Conservation (phyloP, 2,329 filamentous ascomycete genomes). For the Davidsoniella eucalypti region DNA sequence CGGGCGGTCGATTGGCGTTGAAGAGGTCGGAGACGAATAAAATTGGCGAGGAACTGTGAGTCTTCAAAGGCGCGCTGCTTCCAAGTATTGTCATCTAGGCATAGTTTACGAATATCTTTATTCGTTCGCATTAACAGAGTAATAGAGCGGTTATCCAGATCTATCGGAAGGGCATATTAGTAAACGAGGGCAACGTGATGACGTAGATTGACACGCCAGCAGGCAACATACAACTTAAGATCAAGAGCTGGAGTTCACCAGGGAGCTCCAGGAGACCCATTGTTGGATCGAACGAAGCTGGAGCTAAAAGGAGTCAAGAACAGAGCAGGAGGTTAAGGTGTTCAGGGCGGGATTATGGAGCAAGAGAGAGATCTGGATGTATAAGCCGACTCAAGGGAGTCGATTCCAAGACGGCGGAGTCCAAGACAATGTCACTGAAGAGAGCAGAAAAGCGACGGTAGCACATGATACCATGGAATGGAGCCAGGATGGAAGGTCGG, state of each 20-base stretch:
- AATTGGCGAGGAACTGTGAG: constrained; percentile 26
- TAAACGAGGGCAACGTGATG: not conserved
- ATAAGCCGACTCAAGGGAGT: not conserved
- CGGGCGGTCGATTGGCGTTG: not conserved
- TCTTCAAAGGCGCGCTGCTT: constrained; percentile 55
- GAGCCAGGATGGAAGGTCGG: too few species aligned
- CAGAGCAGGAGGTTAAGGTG: not conserved
- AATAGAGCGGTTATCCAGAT: constrained; percentile 4
- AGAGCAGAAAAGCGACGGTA: not conserved
- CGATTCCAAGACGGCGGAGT: too few species aligned
- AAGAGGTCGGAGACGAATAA: not conserved
- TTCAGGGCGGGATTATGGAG: not conserved
- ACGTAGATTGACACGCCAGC: not conserved
- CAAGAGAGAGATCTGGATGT: not conserved
- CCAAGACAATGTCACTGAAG: not conserved
- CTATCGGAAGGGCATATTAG: not conserved
- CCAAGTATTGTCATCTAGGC: constrained; percentile 64
- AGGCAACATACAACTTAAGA: constrained; percentile 6
- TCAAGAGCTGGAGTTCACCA: constrained; percentile 4
- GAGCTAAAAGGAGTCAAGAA: too few species aligned
- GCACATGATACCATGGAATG: not conserved
- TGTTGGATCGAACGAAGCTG: not conserved
- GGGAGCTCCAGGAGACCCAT: constrained; percentile 4
- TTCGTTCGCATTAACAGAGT: constrained; percentile 2
- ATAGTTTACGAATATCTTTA: constrained; percentile 39